A percentile compares a stretch with the other conserved stretches of the same genome.
Conservation (phyloP, 2,329 filamentous ascomycete genomes). For the Pyrenophora teres region DNA sequence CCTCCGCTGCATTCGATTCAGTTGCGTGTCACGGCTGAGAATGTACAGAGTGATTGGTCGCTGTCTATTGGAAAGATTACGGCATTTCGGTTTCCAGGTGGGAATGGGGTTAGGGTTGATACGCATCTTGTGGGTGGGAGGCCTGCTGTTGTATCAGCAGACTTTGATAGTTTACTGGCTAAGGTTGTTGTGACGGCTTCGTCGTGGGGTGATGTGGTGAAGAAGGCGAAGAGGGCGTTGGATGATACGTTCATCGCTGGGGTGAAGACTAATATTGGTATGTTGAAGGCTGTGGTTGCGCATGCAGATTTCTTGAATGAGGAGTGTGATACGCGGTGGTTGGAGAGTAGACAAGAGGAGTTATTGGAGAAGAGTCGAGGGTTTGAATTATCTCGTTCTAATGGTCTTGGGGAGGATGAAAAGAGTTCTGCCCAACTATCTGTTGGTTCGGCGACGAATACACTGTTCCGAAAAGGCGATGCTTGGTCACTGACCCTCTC, state of each 20-base stretch:
- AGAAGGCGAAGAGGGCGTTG: conserved; percentile 61
- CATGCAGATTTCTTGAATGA: conserved; percentile 57
- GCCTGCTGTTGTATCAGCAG: conserved; percentile 55
- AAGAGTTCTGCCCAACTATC: not conserved
- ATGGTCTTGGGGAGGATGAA: not conserved
- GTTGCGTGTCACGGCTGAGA: conserved; percentile 62
- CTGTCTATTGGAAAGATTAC: conserved; percentile 65
- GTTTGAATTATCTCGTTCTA: not conserved
- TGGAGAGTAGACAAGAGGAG: conserved; percentile 55
- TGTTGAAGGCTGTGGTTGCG: conserved; percentile 59
- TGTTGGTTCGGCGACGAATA: conserved; percentile 35
- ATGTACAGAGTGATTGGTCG: conserved; percentile 58
- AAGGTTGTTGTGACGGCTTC: conserved; percentile 63
- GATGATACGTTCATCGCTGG: conserved; percentile 61
- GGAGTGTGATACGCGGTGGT: conserved; percentile 61
- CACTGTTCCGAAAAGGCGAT: conserved; percentile 63
- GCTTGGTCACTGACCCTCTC: conserved; percentile 61
- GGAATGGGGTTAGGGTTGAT: conserved; percentile 63
- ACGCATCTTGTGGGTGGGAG: conserved; percentile 56
- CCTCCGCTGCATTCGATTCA: conserved; percentile 58
- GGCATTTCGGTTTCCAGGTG: conserved; percentile 59
- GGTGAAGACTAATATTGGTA: conserved; percentile 62
- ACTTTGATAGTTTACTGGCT: conserved; percentile 64
- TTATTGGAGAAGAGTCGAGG: conserved; percentile 43
- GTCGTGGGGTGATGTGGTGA: conserved; percentile 58